Conservation (phyloP, 2,329 filamentous ascomycete genomes). For the Aspergillus jensenii region DNA sequence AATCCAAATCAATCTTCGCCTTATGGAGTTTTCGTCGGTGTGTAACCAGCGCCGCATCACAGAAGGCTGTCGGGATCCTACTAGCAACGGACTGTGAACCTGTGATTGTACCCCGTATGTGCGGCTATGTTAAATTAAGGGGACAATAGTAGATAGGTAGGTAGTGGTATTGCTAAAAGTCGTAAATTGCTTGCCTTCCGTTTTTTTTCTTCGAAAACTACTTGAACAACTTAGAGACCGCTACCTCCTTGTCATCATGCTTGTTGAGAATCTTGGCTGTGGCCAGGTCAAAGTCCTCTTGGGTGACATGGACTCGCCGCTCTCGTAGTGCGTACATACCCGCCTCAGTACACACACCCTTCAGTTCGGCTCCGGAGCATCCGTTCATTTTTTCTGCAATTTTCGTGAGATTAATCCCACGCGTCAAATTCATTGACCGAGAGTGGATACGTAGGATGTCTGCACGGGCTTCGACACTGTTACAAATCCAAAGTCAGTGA, state of each 20-base stretch:
- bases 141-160: slow-evolving; percentile 1
- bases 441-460: slow-evolving; percentile 98
- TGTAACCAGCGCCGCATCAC: too few relatives aligned
- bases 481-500: slow-evolving; percentile 18
- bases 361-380: slow-evolving; percentile 94
- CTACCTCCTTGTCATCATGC: slow-evolving; percentile 90
- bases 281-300: slow-evolving; percentile 97
- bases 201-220: slow-evolving; percentile 16
- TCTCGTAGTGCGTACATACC: slow-evolving; percentile 98
- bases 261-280: slow-evolving; percentile 99
- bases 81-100: too few relatives aligned
- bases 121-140: too few relatives aligned
- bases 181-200: slow-evolving; percentile 8
- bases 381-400: slow-evolving; percentile 99
- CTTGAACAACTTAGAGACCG: slow-evolving; percentile 40
- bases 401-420: slow-evolving; percentile 96
- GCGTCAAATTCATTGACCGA: slow-evolving; percentile 96
- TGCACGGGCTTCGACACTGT: slow-evolving; percentile 81
- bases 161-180: slow-evolving; percentile 25
- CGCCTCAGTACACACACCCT: slow-evolving; percentile 97
- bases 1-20: too few relatives aligned
- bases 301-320: slow-evolving; percentile 93
- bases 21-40: too few relatives aligned
- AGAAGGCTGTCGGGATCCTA: too few relatives aligned
- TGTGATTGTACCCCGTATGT: too few relatives aligned